Evolutionary conservation across 345 rosid genomes (phyloP).

Genomic region (Combretum micranthum): DNA sequence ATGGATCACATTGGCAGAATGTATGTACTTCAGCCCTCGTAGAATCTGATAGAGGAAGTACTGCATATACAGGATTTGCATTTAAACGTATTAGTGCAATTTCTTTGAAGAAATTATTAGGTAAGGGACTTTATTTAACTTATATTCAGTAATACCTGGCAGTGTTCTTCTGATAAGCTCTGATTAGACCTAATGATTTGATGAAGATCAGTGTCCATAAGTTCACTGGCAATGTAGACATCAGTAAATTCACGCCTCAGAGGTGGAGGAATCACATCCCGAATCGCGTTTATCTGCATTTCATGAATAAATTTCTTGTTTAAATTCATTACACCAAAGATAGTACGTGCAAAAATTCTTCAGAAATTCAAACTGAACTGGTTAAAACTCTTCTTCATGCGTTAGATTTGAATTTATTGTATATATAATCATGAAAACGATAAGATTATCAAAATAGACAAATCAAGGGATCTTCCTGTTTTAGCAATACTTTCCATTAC

Average conservation of each 20-base stretch:
- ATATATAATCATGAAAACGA: too few species aligned
- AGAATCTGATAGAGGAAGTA: constrained; percentile 94
- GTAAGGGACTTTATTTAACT: background rate
- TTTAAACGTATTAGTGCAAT: background rate
- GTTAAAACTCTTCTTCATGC: too few species aligned
- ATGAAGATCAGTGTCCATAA: constrained; percentile 97
- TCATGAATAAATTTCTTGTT: constrained; percentile 7
- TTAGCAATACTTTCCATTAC: too few species aligned
- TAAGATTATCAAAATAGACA: too few species aligned
- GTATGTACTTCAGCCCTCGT: constrained; percentile 90
- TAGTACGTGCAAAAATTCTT: background rate
- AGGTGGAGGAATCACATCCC: constrained; percentile 95
- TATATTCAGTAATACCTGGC: constrained; percentile 49
- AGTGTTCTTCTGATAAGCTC: constrained; percentile 82
- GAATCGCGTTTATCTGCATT: constrained; percentile 65
- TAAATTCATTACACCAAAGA: background rate
- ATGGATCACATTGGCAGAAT: constrained; percentile 94
- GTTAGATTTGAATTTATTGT: too few species aligned
- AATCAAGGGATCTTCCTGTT: too few species aligned
- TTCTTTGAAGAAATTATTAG: background rate
- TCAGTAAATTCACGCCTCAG: constrained; percentile 69
- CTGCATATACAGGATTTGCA: constrained; percentile 27
- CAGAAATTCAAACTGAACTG: background rate
- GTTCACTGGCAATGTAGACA: constrained; percentile 77
- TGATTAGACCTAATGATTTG: constrained; percentile 92